Conservation (phyloP, 495 filamentous ascomycete genomes). For the Lentithecium fluviatile region DNA sequence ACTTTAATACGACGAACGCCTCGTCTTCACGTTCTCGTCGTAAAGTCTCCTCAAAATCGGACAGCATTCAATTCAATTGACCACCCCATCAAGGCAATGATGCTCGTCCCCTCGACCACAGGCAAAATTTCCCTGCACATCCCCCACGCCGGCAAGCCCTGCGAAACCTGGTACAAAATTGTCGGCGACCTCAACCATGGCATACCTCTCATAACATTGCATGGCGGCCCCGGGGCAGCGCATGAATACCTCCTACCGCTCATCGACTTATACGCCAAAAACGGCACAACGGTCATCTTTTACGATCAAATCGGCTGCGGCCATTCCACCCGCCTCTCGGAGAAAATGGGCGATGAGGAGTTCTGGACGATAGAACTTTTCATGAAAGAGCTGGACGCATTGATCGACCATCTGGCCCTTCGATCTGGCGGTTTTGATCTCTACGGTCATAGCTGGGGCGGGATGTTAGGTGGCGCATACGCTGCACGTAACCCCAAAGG, state of each 20-base stretch:
- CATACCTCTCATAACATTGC: constrained; percentile 44
- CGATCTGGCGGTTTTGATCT: constrained; percentile 41
- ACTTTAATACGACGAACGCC: no score
- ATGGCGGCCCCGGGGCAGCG: constrained; percentile 50
- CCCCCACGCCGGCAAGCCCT: constrained; percentile 43
- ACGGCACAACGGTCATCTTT: constrained; percentile 45
- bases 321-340: constrained; percentile 47
- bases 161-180: constrained; percentile 51
- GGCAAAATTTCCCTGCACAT: constrained; percentile 36
- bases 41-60: no score
- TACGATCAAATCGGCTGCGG: constrained; percentile 58
- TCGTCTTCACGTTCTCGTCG: no score
- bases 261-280: constrained; percentile 38
- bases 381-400: constrained; percentile 50
- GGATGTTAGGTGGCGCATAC: constrained; percentile 48
- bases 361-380: constrained; percentile 54
- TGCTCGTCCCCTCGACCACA: no score
- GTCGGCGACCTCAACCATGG: constrained; percentile 37
- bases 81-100: no score
- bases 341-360: constrained; percentile 43
- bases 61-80: no score
- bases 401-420: constrained; percentile 47
- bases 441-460: constrained; percentile 54
- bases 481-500: constrained; percentile 39
- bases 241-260: constrained; percentile 48